These are phyloP conservation scores for Quercus lobata DNA, from an alignment of 331 rosid genomes.

Conservation along the genomic window DNA sequence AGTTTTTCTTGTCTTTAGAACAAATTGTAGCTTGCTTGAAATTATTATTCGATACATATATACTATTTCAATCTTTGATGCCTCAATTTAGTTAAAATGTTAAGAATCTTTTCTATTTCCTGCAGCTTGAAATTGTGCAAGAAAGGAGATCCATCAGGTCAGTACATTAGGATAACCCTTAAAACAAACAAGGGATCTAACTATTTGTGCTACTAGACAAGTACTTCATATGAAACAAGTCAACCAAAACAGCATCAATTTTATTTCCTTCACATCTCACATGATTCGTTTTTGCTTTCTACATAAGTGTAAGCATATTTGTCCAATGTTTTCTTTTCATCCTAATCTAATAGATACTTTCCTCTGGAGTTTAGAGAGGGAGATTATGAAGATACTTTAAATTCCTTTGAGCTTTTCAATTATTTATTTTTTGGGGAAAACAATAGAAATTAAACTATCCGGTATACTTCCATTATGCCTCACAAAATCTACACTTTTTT, in stretches of 20 bases:
- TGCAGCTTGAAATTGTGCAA: constrained; percentile 86
- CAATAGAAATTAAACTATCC: no score
- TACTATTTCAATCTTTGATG: neutral
- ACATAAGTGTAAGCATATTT: no score
- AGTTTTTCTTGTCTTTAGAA: neutral
- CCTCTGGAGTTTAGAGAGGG: neutral
- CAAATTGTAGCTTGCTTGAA: no score
- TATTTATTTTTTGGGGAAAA: no score
- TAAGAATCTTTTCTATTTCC: constrained; percentile 5
- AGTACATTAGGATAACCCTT: constrained; percentile 20
- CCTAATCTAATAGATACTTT: neutral
- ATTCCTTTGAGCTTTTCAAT: no score
- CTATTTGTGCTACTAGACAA: neutral
- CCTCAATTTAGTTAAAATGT: constrained; percentile 1
- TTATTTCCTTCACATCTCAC: neutral
- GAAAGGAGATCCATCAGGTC: constrained; percentile 98
- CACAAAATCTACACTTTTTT: no score
- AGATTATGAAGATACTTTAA: no score
- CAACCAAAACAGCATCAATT: neutral
- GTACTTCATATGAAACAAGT: neutral
- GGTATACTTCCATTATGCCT: no score
- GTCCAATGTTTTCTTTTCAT: no score
- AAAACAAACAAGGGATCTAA: no score
- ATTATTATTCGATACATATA: neutral
- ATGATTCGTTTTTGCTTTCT: neutral